Conservation (phyloP, 2,329 filamentous ascomycete genomes). For the Tympanopsis confertula region DNA sequence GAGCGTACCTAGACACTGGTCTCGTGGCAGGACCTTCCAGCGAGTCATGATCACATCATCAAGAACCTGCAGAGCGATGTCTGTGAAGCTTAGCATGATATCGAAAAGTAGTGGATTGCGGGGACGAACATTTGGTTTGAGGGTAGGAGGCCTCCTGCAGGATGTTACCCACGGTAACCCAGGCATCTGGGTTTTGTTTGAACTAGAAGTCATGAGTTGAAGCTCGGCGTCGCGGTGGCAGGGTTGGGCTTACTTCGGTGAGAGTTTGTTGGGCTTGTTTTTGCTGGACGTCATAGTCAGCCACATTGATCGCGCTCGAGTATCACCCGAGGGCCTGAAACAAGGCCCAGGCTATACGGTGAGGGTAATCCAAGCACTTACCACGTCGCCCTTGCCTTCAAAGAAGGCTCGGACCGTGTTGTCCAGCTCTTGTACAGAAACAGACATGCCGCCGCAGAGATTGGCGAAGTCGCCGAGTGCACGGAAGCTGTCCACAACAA, state of each 20-base stretch:
- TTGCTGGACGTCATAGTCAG: conserved; percentile 47
- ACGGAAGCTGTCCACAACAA: too few relatives aligned
- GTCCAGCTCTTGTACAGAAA: conserved; percentile 88
- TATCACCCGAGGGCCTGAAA: too few relatives aligned
- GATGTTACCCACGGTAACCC: conserved; percentile 95
- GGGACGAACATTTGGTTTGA: conserved; percentile 80
- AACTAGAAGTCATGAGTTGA: conserved; percentile 46
- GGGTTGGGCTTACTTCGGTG: conserved; percentile 61
- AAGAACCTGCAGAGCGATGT: conserved; percentile 87
- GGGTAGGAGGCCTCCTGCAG: conserved; percentile 84
- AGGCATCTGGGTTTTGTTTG: conserved; percentile 96
- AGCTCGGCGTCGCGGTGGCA: conserved; percentile 4
- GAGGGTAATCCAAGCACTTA: too few relatives aligned
- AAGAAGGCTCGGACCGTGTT: conserved; percentile 93
- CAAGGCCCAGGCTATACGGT: too few relatives aligned
- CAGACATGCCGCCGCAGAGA: conserved; percentile 37
- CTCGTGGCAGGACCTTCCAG: conserved; percentile 94
- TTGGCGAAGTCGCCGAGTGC: background rate
- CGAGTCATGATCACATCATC: conserved; percentile 98
- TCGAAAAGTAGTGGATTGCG: conserved; percentile 1
- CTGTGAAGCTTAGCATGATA: conserved; percentile 31
- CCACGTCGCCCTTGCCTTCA: conserved; percentile 87
- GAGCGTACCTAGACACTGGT: conserved; percentile 76
- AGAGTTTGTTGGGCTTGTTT: conserved; percentile 86
- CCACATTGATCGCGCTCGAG: background rate